Percentiles rank a stretch among this genome's conserved stretches.
Conservation (phyloP, 768 basidiomycete genomes). For the Xanthoconium purpureum region DNA sequence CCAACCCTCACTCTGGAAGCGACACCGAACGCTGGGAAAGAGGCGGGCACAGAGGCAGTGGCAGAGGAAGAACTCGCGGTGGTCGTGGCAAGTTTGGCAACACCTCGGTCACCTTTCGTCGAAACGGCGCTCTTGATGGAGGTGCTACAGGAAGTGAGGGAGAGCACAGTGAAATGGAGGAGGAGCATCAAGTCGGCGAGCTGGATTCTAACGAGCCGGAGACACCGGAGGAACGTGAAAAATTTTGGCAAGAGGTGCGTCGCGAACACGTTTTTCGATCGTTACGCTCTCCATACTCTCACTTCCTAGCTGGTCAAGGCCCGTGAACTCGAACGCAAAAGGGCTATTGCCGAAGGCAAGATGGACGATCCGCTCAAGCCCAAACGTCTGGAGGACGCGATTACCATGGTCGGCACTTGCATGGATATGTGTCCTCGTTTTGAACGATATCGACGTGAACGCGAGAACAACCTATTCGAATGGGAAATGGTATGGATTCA, state of each 20-base stretch:
- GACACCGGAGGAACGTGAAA: slow-evolving; percentile 61
- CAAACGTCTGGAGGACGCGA: slow-evolving; percentile 82
- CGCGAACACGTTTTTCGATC: slow-evolving; percentile 6
- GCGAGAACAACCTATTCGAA: slow-evolving; percentile 81
- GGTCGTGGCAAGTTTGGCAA: slow-evolving; percentile 41
- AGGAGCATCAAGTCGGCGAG: slow-evolving; percentile 28
- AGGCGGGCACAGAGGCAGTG: slow-evolving; percentile 52
- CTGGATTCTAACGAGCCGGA: slow-evolving; percentile 51
- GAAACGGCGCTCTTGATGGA: slow-evolving; percentile 26
- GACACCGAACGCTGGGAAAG: slow-evolving; percentile 64
- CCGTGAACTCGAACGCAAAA: slow-evolving; percentile 67
- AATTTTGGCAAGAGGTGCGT: slow-evolving; percentile 70
- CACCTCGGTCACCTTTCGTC: slow-evolving; percentile 37
- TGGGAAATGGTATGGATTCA: slow-evolving; percentile 70
- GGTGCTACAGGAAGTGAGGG: slow-evolving; percentile 34
- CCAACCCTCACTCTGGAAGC: slow-evolving; percentile 34
- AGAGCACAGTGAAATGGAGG: slow-evolving; percentile 34
- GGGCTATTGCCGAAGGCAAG: slow-evolving; percentile 75
- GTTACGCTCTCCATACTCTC: slow-evolving; percentile 22
- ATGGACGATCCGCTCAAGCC: slow-evolving; percentile 85
- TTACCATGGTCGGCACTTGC: slow-evolving; percentile 91
- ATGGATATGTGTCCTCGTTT: slow-evolving; percentile 93
- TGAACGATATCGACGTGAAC: slow-evolving; percentile 87
- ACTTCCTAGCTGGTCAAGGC: slow-evolving; percentile 60
- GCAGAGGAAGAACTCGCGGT: slow-evolving; percentile 42